Evolutionary conservation across 768 basidiomycete genomes (phyloP).

Genomic region (Pleurotus sapidus): DNA sequence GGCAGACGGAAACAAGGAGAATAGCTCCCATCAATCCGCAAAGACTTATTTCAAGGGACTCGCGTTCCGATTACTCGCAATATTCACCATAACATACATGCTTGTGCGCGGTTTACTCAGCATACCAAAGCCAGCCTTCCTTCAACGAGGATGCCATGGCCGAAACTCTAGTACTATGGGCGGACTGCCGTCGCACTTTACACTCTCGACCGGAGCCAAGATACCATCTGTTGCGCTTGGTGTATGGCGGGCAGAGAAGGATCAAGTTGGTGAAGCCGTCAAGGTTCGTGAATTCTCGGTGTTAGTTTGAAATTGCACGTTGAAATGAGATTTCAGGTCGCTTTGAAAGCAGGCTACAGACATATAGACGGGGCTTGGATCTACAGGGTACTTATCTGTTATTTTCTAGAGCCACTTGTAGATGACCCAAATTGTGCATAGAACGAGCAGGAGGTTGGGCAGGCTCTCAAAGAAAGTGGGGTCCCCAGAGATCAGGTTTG

Average conservation of each 20-base stretch:
- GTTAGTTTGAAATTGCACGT: no score
- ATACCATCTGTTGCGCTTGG: conserved; percentile 70
- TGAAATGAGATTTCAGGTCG: conserved; percentile 32
- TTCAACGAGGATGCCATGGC: conserved; percentile 1
- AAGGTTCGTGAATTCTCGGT: conserved; percentile 32
- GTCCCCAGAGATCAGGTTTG: conserved; percentile 64
- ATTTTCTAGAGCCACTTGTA: background rate
- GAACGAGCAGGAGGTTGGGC: conserved; percentile 72
- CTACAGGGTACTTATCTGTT: conserved; percentile 44
- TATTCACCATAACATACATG: conserved; percentile 3
- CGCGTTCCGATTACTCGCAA: background rate
- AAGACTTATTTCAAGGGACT: background rate
- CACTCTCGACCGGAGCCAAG: conserved; percentile 62
- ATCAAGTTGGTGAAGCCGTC: conserved; percentile 67
- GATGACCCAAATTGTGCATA: conserved; percentile 15
- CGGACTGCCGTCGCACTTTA: conserved; percentile 45
- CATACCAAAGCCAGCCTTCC: background rate
- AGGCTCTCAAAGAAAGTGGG: conserved; percentile 55
- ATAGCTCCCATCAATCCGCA: background rate
- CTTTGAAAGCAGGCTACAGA: conserved; percentile 60
- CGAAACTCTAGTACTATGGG: background rate
- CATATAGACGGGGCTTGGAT: conserved; percentile 77
- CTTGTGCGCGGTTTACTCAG: background rate
- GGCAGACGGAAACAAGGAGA: background rate
- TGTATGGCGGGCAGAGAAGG: conserved; percentile 56